Percentiles rank a stretch among this genome's conserved stretches.
Conservation (phyloP, 129 eudicot species). For the Chrysanthemum makinoi region DNA sequence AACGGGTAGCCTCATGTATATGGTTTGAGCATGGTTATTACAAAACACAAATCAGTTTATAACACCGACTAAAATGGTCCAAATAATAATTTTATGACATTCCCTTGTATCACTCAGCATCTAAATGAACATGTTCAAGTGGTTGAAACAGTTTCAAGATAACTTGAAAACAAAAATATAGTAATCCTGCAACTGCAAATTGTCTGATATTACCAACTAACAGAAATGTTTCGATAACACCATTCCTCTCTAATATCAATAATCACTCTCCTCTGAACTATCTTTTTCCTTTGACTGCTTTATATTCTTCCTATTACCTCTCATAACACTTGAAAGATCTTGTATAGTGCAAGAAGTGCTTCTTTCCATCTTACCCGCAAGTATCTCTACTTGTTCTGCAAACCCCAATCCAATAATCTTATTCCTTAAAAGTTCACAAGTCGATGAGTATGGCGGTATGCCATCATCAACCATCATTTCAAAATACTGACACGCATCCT, state of each 20-base stretch:
- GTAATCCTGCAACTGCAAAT: not conserved
- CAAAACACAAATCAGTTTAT: no score
- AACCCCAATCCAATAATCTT: constrained; percentile 62
- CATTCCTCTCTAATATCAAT: constrained; percentile 2
- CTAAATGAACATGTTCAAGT: no score
- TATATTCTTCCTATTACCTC: constrained; percentile 47
- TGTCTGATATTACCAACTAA: not conserved
- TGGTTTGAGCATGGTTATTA: no score
- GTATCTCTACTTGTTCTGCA: constrained; percentile 53
- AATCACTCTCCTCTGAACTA: constrained; percentile 55
- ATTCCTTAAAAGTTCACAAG: constrained; percentile 76
- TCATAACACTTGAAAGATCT: constrained; percentile 56
- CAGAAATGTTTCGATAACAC: not conserved
- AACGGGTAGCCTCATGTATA: no score
- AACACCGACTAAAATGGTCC: no score
- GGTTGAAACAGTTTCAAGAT: not conserved
- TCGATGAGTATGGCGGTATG: constrained; percentile 68
- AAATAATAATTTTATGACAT: no score
- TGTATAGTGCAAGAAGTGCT: constrained; percentile 71
- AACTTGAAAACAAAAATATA: not conserved
- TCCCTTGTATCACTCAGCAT: no score
- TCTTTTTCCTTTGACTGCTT: constrained; percentile 43
- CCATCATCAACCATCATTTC: constrained; percentile 97
- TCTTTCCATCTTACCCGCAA: constrained; percentile 86
- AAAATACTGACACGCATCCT: constrained; percentile 79